These are phyloP conservation scores for Citrullus amarus DNA, from an alignment of 306 rosid genomes.

Conservation along the genomic window DNA sequence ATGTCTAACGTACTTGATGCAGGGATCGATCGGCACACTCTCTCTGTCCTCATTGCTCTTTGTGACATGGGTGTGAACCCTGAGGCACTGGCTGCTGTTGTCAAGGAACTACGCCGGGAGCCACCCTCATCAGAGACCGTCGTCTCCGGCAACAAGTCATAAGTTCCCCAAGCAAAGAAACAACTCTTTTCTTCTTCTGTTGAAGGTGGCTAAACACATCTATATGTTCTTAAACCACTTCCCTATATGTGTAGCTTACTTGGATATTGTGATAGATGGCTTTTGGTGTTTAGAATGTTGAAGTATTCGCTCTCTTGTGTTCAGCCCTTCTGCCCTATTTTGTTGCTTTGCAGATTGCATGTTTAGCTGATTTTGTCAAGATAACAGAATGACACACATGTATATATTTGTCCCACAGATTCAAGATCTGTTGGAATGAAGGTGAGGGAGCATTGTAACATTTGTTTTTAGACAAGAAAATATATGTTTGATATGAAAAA, in stretches of 20 bases:
- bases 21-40: conserved; percentile 52
- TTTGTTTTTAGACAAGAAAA: too few species aligned
- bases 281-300: neutral
- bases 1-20: conserved; percentile 59
- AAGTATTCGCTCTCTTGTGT: neutral
- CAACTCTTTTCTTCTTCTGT: neutral
- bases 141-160: neutral
- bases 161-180: neutral
- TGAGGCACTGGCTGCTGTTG: conserved; percentile 66
- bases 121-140: neutral
- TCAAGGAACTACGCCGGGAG: conserved; percentile 44
- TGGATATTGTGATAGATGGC: neutral
- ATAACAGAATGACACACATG: neutral
- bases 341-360: neutral
- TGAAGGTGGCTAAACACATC: neutral
- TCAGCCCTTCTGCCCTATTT: neutral
- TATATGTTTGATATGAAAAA: too few species aligned
- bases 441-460: neutral
- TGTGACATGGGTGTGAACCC: conserved; percentile 76
- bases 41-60: conserved; percentile 66
- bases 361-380: neutral
- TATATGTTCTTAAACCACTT: neutral
- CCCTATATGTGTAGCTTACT: neutral
- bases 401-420: too few species aligned
- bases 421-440: neutral